Percentiles rank a stretch among this genome's conserved stretches.
Conservation (phyloP, 805 yeast species). For the Peterozyma xylosa region DNA sequence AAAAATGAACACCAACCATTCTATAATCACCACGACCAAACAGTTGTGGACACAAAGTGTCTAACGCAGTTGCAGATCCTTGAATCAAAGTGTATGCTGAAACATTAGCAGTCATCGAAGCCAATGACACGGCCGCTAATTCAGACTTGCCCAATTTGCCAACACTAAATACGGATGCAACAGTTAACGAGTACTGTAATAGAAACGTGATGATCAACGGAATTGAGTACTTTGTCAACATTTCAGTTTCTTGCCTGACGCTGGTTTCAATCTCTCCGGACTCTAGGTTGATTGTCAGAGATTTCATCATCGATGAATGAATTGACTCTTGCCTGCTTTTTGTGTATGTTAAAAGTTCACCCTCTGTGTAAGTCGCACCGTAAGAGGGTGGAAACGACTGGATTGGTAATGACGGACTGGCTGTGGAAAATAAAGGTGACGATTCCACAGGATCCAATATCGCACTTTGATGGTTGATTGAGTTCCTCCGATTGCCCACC, state of each 20-base stretch:
- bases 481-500: background rate
- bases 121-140: slow-evolving; percentile 68
- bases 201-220: slow-evolving; percentile 64
- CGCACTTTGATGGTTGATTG: background rate
- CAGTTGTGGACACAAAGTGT: slow-evolving; percentile 74
- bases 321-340: slow-evolving; percentile 25
- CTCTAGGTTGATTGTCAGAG: background rate
- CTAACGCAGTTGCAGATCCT: slow-evolving; percentile 73
- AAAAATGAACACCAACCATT: slow-evolving; percentile 60
- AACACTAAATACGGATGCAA: slow-evolving; percentile 72
- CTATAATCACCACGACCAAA: slow-evolving; percentile 61
- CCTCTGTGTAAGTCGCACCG: slow-evolving; percentile 20
- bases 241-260: slow-evolving; percentile 28
- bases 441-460: background rate
- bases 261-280: slow-evolving; percentile 37
- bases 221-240: slow-evolving; percentile 32
- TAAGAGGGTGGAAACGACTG: slow-evolving; percentile 8
- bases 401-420: slow-evolving; percentile 6
- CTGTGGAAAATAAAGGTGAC: slow-evolving; percentile 6
- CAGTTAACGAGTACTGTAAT: slow-evolving; percentile 64
- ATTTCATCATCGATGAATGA: slow-evolving; percentile 24
- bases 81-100: slow-evolving; percentile 69
- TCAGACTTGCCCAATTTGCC: slow-evolving; percentile 67
- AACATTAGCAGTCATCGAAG: slow-evolving; percentile 74
- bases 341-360: slow-evolving; percentile 29